Base-by-base conservation (phyloP, 306 rosid genomes). In the Gastrolobium villosum region DNA sequence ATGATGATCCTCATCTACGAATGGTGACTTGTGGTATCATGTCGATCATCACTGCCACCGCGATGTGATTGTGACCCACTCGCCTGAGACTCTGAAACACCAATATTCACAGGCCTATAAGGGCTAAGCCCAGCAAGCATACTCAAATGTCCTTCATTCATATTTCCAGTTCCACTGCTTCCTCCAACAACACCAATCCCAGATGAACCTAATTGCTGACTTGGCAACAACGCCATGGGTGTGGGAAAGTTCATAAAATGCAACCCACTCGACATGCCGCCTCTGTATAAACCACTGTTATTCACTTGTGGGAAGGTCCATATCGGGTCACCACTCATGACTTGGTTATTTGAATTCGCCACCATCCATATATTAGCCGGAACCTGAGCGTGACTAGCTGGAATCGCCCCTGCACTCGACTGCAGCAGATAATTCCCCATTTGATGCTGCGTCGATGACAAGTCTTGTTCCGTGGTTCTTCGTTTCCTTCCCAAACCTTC, bases 311-410 rank as follows among this genome's bases (percentile, higher is more conserved):
- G 99, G 55, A 92, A 95, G 0, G 97, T 89, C 99, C 99, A 95
- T 20, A 95, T 80, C 0, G 97, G 97, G 68, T 95, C 99, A 39
- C 93, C 99, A 9, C 94, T 89, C 97, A 92, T 91, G 1, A 89
- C 90, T 55, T 87, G 97, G 68, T 77, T 88, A 74, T 78, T 86
- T 0, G 92, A 77, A 75, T 89, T 89, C 0, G 97, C 74, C 37
- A 92, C 20, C 97, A 89, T 92, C 97, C 97, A 92, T 60, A 92
- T 83, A 40, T 88, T 88, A 1, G 88, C 97, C 79, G 94, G 94
- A 71, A 83, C 80, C 81, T 89, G 93, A 40, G 87, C 79, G 41
- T 85, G 93, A 43, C 86, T 88, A 0, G 89, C 84, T 43, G 89
- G 87, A 13, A 86, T 84, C 2, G 90, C 64, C 0, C 94, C 91